These are phyloP conservation scores for Dryadomyces quercus-mongolicae DNA, from an alignment of 2,329 filamentous ascomycete genomes.

Conservation along the genomic window DNA sequence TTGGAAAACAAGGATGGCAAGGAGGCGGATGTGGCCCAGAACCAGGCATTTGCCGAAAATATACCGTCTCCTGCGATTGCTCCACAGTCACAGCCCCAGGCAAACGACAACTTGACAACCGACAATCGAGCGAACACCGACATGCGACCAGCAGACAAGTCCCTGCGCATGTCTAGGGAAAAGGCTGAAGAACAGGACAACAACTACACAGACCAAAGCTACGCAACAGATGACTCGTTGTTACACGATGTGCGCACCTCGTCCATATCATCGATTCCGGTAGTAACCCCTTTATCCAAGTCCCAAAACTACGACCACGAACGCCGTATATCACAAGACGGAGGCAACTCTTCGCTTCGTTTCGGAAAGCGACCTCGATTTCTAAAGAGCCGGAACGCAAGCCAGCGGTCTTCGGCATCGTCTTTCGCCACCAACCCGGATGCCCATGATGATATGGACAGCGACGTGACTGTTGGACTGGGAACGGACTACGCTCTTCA, in stretches of 20 bases:
- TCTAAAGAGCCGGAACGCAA: slow-evolving; percentile 43
- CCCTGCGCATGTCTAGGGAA: neutral
- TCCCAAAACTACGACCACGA: neutral
- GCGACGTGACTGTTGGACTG: slow-evolving; percentile 56
- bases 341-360: slow-evolving; percentile 33
- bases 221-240: neutral
- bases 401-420: slow-evolving; percentile 48
- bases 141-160: neutral
- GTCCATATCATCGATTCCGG: neutral
- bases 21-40: neutral
- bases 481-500: slow-evolving; percentile 72
- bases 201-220: neutral
- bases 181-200: neutral
- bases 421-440: slow-evolving; percentile 44
- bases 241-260: neutral
- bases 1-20: neutral
- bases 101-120: too few species aligned
- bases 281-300: neutral
- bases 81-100: neutral
- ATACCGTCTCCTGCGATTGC: neutral
- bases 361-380: slow-evolving; percentile 41
- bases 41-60: neutral
- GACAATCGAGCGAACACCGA: neutral
- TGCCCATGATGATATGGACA: slow-evolving; percentile 50
- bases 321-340: neutral